A percentile compares a stretch with the other conserved stretches of the same genome.
These are phyloP conservation scores for Cicer cuneatum DNA, from an alignment of 306 rosid species.

Conservation along the genomic window DNA sequence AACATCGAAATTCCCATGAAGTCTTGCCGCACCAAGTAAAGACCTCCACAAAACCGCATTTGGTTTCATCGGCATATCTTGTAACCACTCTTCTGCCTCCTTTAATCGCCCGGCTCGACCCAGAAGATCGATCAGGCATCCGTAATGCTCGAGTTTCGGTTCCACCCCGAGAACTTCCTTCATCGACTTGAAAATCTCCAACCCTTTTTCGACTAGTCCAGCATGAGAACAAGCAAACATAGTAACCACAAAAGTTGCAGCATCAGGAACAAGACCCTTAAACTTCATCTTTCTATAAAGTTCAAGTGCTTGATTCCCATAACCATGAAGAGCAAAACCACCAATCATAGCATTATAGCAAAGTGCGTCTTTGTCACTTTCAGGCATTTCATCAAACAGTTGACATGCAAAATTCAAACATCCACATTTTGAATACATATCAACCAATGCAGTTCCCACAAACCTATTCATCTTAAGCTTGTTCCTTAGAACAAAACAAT, in stretches of 20 bases:
- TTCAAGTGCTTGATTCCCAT: slow-evolving; percentile 52
- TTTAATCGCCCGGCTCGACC: slow-evolving; percentile 56
- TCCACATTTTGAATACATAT: slow-evolving; percentile 58
- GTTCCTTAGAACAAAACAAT: slow-evolving; percentile 47
- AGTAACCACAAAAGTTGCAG: slow-evolving; percentile 51
- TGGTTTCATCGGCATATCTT: slow-evolving; percentile 56
- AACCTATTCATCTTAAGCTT: slow-evolving; percentile 48
- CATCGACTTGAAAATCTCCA: slow-evolving; percentile 49
- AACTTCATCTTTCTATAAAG: slow-evolving; percentile 49
- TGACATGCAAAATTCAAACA: slow-evolving; percentile 50
- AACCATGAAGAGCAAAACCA: slow-evolving; percentile 56
- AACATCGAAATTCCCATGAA: slow-evolving; percentile 50
- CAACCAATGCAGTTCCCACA: slow-evolving; percentile 55
- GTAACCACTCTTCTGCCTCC: slow-evolving; percentile 51
- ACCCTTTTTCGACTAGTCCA: slow-evolving; percentile 54
- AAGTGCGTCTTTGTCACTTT: slow-evolving; percentile 45
- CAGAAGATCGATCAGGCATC: slow-evolving; percentile 53
- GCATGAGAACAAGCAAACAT: slow-evolving; percentile 58
- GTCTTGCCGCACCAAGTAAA: slow-evolving; percentile 58
- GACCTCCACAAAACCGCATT: slow-evolving; percentile 58
- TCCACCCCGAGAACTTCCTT: slow-evolving; percentile 44
- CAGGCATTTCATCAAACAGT: slow-evolving; percentile 51
- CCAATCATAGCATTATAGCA: slow-evolving; percentile 56
- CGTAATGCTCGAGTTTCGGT: slow-evolving; percentile 54
- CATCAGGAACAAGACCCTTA: slow-evolving; percentile 47